Conservation (phyloP, 257 asterid species). For the Paraleonurus japonicus region DNA sequence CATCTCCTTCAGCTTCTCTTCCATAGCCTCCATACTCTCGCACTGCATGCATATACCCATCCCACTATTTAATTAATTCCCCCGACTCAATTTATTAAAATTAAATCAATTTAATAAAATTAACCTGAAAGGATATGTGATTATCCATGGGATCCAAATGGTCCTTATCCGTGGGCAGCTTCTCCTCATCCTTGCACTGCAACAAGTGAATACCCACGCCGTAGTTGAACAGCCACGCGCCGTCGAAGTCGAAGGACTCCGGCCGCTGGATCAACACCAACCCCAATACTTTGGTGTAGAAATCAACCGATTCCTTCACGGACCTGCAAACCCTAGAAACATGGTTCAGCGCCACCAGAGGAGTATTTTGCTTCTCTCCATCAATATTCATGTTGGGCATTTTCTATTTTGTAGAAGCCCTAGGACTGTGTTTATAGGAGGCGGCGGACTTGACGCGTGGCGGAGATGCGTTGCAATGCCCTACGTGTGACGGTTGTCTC, state of each 20-base stretch:
- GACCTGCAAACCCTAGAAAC: slow-evolving; percentile 64
- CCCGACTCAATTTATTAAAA: not conserved
- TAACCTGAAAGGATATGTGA: slow-evolving; percentile 71
- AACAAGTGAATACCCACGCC: slow-evolving; percentile 75
- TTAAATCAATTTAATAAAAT: not conserved
- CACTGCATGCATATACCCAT: too few relatives aligned
- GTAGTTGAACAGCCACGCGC: slow-evolving; percentile 88
- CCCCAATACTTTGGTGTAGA: slow-evolving; percentile 63
- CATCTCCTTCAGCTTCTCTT: slow-evolving; percentile 39
- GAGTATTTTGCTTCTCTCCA: slow-evolving; percentile 16
- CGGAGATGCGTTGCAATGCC: not conserved
- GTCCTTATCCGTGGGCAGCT: slow-evolving; percentile 38
- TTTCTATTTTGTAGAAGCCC: not conserved
- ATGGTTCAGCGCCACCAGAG: slow-evolving; percentile 70
- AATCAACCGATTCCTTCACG: slow-evolving; percentile 49
- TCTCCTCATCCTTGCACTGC: slow-evolving; percentile 45
- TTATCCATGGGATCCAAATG: slow-evolving; percentile 68
- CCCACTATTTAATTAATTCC: too few relatives aligned
- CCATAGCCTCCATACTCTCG: slow-evolving; percentile 66
- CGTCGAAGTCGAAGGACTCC: slow-evolving; percentile 58
- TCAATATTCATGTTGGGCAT: slow-evolving; percentile 26
- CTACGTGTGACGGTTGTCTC: slow-evolving; percentile 29
- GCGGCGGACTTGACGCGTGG: slow-evolving; percentile 38
- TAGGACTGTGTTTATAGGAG: not conserved
- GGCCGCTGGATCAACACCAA: slow-evolving; percentile 61